Evolutionary conservation across 2,329 filamentous ascomycete species (phyloP).

Genomic region (Pestalotiopsis sp.): DNA sequence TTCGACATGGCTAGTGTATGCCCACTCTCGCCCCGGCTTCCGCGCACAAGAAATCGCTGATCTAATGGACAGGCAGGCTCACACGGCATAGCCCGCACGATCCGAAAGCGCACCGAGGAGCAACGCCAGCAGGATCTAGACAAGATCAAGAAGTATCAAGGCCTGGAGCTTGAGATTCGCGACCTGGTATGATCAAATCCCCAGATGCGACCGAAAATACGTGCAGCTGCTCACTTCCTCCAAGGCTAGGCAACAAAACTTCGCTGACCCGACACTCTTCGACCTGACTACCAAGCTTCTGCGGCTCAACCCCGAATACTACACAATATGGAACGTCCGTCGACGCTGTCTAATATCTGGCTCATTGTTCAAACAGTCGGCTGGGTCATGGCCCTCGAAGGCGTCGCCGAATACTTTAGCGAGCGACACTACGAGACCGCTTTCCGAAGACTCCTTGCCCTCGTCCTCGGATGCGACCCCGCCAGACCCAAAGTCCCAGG

Average conservation of each 20-base stretch:
- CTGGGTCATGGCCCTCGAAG: conserved; percentile 53
- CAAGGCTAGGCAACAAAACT: conserved; percentile 42
- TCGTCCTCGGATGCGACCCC: conserved; percentile 56
- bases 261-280: conserved; percentile 61
- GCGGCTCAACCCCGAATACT: conserved; percentile 82
- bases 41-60: conserved; percentile 5
- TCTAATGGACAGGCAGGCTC: conserved; percentile 46
- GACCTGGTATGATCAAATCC: conserved; percentile 52
- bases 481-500: conserved; percentile 48
- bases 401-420: conserved; percentile 56
- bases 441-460: conserved; percentile 60
- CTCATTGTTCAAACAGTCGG: conserved; percentile 54
- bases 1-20: conserved; percentile 33
- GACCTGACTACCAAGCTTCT: conserved; percentile 73
- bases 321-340: conserved; percentile 89
- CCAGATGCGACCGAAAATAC: not conserved
- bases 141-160: conserved; percentile 76
- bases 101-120: conserved; percentile 66
- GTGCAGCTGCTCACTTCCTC: not conserved
- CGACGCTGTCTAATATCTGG: conserved; percentile 68
- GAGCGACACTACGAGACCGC: conserved; percentile 62
- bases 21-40: not conserved
- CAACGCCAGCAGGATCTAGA: conserved; percentile 71
- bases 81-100: conserved; percentile 79
- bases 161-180: conserved; percentile 69